Conservation (phyloP, 768 basidiomycete genomes). For the Lentinula boryana region DNA sequence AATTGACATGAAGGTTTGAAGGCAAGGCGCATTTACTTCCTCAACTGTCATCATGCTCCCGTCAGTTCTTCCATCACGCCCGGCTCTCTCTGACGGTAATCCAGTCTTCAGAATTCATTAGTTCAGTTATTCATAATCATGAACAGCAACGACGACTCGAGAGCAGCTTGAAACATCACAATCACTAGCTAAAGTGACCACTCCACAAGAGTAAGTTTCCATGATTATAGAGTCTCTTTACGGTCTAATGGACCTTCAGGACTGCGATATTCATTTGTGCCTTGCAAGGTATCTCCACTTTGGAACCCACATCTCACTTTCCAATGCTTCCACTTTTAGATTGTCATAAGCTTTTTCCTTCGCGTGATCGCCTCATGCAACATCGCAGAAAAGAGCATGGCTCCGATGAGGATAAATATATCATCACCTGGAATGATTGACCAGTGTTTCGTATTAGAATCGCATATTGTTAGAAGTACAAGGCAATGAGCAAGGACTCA, state of each 20-base stretch:
- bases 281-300: constrained; percentile 37
- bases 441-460: neutral
- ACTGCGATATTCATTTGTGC: constrained; percentile 81
- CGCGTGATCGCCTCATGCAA: constrained; percentile 57
- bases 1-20: constrained; percentile 8
- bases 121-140: neutral
- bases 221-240: neutral
- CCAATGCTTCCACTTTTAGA: constrained; percentile 24
- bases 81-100: constrained; percentile 46
- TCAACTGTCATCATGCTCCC: constrained; percentile 26
- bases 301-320: neutral
- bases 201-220: constrained; percentile 53
- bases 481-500: constrained; percentile 4
- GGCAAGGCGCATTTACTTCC: neutral
- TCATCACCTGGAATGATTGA: constrained; percentile 72
- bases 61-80: constrained; percentile 42
- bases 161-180: constrained; percentile 44
- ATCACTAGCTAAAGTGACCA: constrained; percentile 52
- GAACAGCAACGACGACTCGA: constrained; percentile 44
- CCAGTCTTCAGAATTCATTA: neutral
- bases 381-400: constrained; percentile 71
- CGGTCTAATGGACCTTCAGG: constrained; percentile 25
- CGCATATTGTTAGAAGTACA: neutral
- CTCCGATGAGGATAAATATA: constrained; percentile 42
- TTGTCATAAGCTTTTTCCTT: constrained; percentile 70